phyloP scores from a whole-genome alignment of 768 basidiomycete genomes.

The Serendipita sp. region DNA sequence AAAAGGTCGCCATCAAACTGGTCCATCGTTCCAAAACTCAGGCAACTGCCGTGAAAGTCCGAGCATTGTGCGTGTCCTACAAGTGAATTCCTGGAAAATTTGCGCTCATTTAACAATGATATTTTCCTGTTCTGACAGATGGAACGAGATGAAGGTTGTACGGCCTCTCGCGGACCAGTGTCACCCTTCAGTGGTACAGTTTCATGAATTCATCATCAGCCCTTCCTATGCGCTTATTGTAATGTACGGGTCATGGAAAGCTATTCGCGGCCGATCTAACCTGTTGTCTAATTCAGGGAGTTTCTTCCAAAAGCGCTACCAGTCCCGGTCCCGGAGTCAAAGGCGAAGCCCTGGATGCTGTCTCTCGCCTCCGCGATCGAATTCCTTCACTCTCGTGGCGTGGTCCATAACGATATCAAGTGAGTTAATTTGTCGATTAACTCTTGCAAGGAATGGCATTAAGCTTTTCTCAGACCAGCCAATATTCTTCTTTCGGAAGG shows the following conservation, averaged over 20 bases:
- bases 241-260: constrained; percentile 41
- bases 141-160: constrained; percentile 98
- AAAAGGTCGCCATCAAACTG: constrained; percentile 77
- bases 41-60: constrained; percentile 76
- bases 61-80: constrained; percentile 49
- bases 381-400: constrained; percentile 67
- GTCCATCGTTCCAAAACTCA: constrained; percentile 72
- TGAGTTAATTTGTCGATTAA: constrained; percentile 21
- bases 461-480: constrained; percentile 43
- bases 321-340: constrained; percentile 67
- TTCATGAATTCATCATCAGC: constrained; percentile 87
- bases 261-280: neutral
- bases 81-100: neutral
- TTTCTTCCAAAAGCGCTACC: constrained; percentile 75
- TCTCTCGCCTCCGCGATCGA: constrained; percentile 68
- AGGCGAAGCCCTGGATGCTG: constrained; percentile 68
- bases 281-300: constrained; percentile 36
- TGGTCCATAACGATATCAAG: constrained; percentile 93
- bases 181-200: constrained; percentile 84
- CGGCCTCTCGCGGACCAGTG: constrained; percentile 65
- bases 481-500: constrained; percentile 76
- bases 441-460: neutral
- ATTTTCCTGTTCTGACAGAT: constrained; percentile 29
- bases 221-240: constrained; percentile 80
- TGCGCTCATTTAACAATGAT: neutral